Evolutionary conservation across 2,329 filamentous ascomycete species (phyloP).

Genomic region (Pseudogymnoascus pannorum): DNA sequence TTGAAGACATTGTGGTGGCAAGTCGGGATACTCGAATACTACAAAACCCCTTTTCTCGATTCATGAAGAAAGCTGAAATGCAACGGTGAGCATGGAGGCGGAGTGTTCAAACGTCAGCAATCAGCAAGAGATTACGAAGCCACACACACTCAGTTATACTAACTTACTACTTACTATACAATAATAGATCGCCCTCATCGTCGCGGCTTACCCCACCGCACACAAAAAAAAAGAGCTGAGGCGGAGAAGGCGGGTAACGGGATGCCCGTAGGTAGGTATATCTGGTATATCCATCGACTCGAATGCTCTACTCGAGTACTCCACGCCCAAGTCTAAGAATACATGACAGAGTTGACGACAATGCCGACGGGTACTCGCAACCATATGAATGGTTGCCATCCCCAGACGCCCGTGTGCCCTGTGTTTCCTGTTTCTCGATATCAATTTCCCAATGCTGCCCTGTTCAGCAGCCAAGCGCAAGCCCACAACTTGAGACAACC

Average conservation of each 20-base stretch:
- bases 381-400: neutral
- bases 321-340: too few species aligned
- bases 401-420: neutral
- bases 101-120: neutral
- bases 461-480: slow-evolving; percentile 1
- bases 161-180: too few species aligned
- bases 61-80: neutral
- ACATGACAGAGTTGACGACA: too few species aligned
- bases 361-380: neutral
- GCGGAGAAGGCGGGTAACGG: neutral
- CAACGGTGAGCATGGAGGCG: neutral
- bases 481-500: slow-evolving; percentile 4
- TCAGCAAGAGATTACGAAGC: neutral
- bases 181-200: neutral
- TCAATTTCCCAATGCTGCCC: neutral
- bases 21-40: neutral
- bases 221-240: neutral
- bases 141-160: neutral
- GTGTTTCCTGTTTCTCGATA: slow-evolving; percentile 2
- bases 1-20: neutral
- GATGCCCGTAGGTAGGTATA: neutral
- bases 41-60: neutral
- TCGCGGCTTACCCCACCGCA: neutral
- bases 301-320: neutral
- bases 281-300: too few species aligned